Evolutionary conservation across 306 rosid species (phyloP), one percentile per base, ranked within the genome.

Genomic region (Lathyrus tuberosus): DNA sequence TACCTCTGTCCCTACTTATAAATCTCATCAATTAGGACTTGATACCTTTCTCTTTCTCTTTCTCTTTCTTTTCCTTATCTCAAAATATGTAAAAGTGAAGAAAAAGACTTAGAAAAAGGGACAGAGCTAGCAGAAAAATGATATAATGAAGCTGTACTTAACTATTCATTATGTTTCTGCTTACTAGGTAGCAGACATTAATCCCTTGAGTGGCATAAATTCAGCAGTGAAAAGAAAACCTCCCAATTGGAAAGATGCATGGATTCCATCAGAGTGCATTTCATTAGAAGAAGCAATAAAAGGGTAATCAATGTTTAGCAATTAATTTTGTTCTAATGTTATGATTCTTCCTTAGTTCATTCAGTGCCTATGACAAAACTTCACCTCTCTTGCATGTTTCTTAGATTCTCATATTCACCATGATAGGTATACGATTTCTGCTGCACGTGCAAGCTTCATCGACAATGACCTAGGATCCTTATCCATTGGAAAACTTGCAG

Each of bases 361-460:
- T 43, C 48, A 13, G 48, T 43, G 5, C 48, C 16, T 4, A 13
- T 43, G 16, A 12, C 15, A 42, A 41, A 42, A 42, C 47, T 11
- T 42, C 47, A 42, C 3, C 47, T 11, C 47, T 22, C 20, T 40
- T 52, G 63, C 40, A 16, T 67, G 75, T 43, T 67, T 43, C 52
- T 69, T 5, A 73, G 30, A 58, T 28, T 14, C 51, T 69, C 67
- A 16, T 10, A 18, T 48, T 65, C 60, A 47, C 7, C 65, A 5
- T 73, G 61, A 61, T 89, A 92, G 98, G 80, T 79, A 85, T 65
- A 92, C 98, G 20, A 82, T 88, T 69, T 85, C 86, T 10, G 96
- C 93, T 51, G 98, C 98, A 20, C 89, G 73, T 2, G 96, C 96
- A 46, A 82, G 91, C 88, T 90, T 92, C 84, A 86, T 90, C 8